Base-by-base conservation (phyloP, 768 basidiomycete genomes). In the Glaciozyma antarctica region DNA sequence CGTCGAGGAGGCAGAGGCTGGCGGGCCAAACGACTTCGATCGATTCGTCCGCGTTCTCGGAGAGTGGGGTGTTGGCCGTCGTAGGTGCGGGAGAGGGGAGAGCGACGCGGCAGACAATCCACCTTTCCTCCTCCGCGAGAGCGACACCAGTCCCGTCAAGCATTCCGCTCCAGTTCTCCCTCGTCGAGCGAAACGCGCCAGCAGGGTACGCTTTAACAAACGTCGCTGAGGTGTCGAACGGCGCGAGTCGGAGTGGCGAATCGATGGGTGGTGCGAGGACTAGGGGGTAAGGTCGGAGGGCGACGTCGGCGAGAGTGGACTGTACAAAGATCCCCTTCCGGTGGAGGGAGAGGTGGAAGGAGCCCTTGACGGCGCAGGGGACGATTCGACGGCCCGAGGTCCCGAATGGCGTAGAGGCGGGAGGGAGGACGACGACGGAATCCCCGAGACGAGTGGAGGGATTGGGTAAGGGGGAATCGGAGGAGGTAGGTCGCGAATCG, bases 21-120 rank as follows among this genome's bases (percentile, higher is more conserved):
- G 53, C 28, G 0, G 69, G 69, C 65, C 65, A 70, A n/a, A 65
- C 63, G 34, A 64, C 34, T 16, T 64, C 69, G 19, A 56, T 12
- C 6, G 24, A 26, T 38, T 60, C 57, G 2, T 34, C 12, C 17
- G 44, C 28, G 26, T 15, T 10, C 30, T 19, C n/a, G 24, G 10
- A 15, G 59, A 38, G 19, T 15, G 16, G 32, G 26, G 41, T 34
- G n/a, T 58, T 38, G 19, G 41, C 24, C 13, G 56, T 41, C 2
- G 44, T 30, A 10, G 44, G 48, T 0, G 58, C 12, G 1, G 56
- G 26, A 17, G 56, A 22, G 3, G 64, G 32, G 3, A 58, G 16
- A 3, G 59, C 65, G 19, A 70, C 47, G 9, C 60, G 60, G 38
- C 65, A 66, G 24, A 63, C 32, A 19, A 70, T 38, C 65, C 60